Evolutionary conservation across 2,329 filamentous ascomycete genomes (phyloP).

Genomic region (Aspergillus thermomutatus): DNA sequence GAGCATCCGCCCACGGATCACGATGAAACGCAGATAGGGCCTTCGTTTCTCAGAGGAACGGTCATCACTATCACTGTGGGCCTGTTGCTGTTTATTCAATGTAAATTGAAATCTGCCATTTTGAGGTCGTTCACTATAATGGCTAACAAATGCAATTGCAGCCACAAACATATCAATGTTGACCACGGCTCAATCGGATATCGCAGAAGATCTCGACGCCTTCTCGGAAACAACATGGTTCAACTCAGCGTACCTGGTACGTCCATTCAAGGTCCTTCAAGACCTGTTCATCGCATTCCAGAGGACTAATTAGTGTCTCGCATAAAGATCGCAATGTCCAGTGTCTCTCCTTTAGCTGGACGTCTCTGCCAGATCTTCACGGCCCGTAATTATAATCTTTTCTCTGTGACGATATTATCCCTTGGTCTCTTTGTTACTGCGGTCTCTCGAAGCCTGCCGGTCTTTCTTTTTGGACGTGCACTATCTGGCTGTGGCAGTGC

Average conservation of each 20-base stretch:
- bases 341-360: slow-evolving; percentile 66
- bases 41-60: slow-evolving; percentile 11
- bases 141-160: slow-evolving; percentile 16
- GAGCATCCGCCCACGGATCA: not conserved
- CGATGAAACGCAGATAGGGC: not conserved
- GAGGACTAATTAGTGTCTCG: slow-evolving; percentile 3
- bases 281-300: not conserved
- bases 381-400: slow-evolving; percentile 62
- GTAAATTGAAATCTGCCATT: slow-evolving; percentile 2
- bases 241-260: slow-evolving; percentile 68
- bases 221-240: slow-evolving; percentile 77
- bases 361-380: slow-evolving; percentile 73
- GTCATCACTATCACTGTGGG: slow-evolving; percentile 13
- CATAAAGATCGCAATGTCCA: slow-evolving; percentile 54
- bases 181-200: slow-evolving; percentile 73
- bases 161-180: slow-evolving; percentile 74
- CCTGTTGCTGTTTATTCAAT: slow-evolving; percentile 16
- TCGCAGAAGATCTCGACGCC: slow-evolving; percentile 70
- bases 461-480: slow-evolving; percentile 67
- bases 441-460: slow-evolving; percentile 54
- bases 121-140: not conserved
- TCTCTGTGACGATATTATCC: slow-evolving; percentile 57
- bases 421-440: slow-evolving; percentile 65
- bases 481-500: slow-evolving; percentile 67
- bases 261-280: not conserved